Evolutionary conservation across 2,329 filamentous ascomycete species (phyloP), one percentile per base, ranked within the genome.

Genomic region (Penicillium sp.): DNA sequence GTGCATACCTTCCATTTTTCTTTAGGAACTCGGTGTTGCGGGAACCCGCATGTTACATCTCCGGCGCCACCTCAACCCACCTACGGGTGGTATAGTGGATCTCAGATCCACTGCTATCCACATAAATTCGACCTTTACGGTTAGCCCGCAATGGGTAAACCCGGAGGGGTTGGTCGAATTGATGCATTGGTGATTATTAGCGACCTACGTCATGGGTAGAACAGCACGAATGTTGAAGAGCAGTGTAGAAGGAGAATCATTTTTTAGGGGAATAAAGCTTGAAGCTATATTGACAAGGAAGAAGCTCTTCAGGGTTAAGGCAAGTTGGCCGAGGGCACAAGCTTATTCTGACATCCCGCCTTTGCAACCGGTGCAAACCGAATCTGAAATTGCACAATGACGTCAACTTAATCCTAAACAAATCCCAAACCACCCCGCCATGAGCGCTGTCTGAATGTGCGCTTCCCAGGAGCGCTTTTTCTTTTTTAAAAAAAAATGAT

Each of bases 31-130:
- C 39, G 39, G 19, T 23, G 39, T 21, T 42, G 48, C 48, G 48
- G 48, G 21, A 50, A 37, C 48, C 48, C 48, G 48, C 48, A 50
- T 33, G 48, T 50, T 50, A 50, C 48, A 50, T 50, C 35, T 50
- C 48, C 48, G 48, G 25, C 48, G 48, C 48, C 48, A 39, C 47
- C 47, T 37, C 21, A 37, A 37, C 35, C 47, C 45, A 31, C 26
- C 7, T 31, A 48, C 46, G 29, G 46, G 21, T 37, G 46, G 46
- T 49, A 37, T 19, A 21, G 48, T 42, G 48, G 48, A 50, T 19
- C 16, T 19, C 14, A 29, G n/a, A 42, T 29, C 48, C 48, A 50
- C 48, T 19, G 29, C 26, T 42, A 50, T 29, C 48, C 48, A 50
- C 48, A 27, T 27, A 25, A 39, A 21, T 27, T 25, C 26, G 19